phyloP scores from a whole-genome alignment of 176 grass and related monocot species.

The Cymbopogon citratus region DNA sequence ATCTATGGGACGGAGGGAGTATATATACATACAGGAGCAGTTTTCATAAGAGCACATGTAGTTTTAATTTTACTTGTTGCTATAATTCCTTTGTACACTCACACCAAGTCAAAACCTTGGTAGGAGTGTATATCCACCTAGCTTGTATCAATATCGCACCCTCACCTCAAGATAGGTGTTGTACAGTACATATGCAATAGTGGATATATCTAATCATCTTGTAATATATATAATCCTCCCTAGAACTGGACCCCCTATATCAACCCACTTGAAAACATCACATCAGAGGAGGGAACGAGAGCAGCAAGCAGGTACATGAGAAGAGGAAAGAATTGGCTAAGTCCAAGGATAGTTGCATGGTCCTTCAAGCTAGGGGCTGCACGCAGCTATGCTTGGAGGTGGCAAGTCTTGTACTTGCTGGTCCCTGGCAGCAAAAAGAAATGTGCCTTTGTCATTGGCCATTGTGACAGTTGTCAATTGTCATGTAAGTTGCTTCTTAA shows the following conservation, averaged over 20 bases:
- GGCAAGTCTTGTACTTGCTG: conserved; percentile 33
- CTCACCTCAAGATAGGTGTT: conserved; percentile 33
- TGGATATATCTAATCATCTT: conserved; percentile 21
- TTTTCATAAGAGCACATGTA: not conserved
- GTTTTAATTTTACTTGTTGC: not conserved
- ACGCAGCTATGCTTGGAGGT: conserved; percentile 31
- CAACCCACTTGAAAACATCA: conserved; percentile 31
- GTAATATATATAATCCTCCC: conserved; percentile 39
- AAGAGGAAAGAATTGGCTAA: conserved; percentile 40
- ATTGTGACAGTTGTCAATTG: conserved; percentile 46
- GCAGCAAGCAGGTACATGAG: conserved; percentile 10
- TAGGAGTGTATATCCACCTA: conserved; percentile 26
- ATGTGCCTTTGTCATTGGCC: conserved; percentile 5
- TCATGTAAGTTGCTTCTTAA: conserved; percentile 23
- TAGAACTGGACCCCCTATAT: conserved; percentile 46
- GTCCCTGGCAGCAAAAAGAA: conserved; percentile 33
- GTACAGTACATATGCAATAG: conserved; percentile 31
- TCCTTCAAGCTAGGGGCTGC: conserved; percentile 47
- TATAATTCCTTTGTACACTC: conserved; percentile 20
- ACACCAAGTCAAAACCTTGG: conserved; percentile 45
- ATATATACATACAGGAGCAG: no score
- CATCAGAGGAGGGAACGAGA: conserved; percentile 19
- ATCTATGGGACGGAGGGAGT: no score
- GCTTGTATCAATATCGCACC: not conserved
- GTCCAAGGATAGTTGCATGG: conserved; percentile 49